These are phyloP conservation scores for Withania somnifera DNA, from an alignment of 305 asterid genomes.

Conservation along the genomic window DNA sequence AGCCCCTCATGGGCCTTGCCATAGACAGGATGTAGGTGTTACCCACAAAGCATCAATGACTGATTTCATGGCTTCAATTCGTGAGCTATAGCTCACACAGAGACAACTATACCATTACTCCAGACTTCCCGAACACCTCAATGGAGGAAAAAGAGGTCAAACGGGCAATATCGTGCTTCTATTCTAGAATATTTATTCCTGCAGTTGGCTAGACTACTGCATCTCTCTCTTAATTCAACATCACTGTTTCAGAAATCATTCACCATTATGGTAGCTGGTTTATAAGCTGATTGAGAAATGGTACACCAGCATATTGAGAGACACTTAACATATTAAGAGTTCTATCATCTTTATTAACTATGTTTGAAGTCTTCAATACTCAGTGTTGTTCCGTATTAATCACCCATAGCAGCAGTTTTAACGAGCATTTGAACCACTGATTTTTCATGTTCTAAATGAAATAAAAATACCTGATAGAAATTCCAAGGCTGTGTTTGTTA, in stretches of 20 bases:
- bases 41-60: too few relatives aligned
- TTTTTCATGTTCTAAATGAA: neutral
- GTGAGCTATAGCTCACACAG: too few relatives aligned
- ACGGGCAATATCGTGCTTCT: too few relatives aligned
- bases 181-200: neutral
- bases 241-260: neutral
- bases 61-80: too few relatives aligned
- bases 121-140: neutral
- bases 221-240: neutral
- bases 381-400: neutral
- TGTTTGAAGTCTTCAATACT: neutral
- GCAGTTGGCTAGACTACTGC: neutral
- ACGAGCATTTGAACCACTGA: neutral
- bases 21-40: too few relatives aligned
- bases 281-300: neutral
- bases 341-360: neutral
- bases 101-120: too few relatives aligned
- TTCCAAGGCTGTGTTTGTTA: slow-evolving; percentile 4
- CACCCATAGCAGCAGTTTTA: neutral
- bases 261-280: neutral
- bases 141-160: neutral
- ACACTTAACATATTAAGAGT: neutral
- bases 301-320: neutral
- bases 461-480: slow-evolving; percentile 9
- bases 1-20: too few relatives aligned